Evolutionary conservation across 805 yeast species (phyloP).

Genomic region (Diddensiella santjacobensis): DNA sequence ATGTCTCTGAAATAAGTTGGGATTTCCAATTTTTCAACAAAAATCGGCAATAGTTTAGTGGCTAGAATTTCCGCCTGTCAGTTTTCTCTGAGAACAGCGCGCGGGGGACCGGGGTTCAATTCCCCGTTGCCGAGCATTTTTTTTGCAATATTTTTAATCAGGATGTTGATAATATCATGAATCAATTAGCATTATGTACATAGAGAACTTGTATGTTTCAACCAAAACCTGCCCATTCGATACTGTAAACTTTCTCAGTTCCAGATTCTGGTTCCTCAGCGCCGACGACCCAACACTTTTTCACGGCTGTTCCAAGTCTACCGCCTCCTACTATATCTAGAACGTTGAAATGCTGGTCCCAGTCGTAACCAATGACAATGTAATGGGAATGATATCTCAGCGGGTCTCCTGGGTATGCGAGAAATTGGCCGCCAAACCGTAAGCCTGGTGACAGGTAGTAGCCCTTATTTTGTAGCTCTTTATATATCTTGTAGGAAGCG

Average conservation of each 20-base stretch:
- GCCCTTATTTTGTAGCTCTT: slow-evolving; percentile 41
- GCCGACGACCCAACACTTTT: slow-evolving; percentile 68
- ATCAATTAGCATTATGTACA: neutral
- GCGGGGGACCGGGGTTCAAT: slow-evolving; percentile 23
- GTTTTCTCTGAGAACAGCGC: slow-evolving; percentile 12
- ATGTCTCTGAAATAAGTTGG: neutral
- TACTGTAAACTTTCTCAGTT: slow-evolving; percentile 49
- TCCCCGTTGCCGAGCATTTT: slow-evolving; percentile 27
- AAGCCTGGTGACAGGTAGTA: slow-evolving; percentile 76
- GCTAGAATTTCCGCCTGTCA: slow-evolving; percentile 40
- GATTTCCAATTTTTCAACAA: neutral
- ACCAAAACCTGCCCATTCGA: slow-evolving; percentile 98
- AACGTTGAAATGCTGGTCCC: slow-evolving; percentile 53
- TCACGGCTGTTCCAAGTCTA: slow-evolving; percentile 86
- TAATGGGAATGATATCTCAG: slow-evolving; percentile 83
- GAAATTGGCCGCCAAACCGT: slow-evolving; percentile 83
- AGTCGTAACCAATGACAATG: slow-evolving; percentile 52
- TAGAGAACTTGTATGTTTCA: slow-evolving; percentile 26
- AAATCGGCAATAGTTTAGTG: slow-evolving; percentile 38
- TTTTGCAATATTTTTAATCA: slow-evolving; percentile 6
- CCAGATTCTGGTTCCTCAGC: slow-evolving; percentile 26
- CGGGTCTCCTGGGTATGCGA: slow-evolving; percentile 95
- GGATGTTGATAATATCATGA: neutral
- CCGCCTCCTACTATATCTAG: slow-evolving; percentile 76
- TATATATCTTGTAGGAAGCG: slow-evolving; percentile 37